phyloP scores from a whole-genome alignment of 352 stramenopile genomes.

The Globisporangium middletonii region DNA sequence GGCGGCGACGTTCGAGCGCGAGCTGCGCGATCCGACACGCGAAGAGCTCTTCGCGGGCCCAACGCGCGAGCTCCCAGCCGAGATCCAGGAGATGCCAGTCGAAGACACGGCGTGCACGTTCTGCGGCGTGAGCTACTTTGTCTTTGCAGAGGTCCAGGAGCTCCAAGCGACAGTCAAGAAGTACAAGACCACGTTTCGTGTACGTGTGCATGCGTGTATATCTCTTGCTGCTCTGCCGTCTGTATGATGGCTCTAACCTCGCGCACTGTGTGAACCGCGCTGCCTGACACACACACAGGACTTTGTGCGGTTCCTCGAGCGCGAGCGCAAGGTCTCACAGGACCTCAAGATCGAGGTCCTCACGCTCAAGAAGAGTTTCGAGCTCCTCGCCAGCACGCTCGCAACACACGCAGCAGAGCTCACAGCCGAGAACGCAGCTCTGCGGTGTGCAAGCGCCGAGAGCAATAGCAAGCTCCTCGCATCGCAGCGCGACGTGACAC shows the following conservation, averaged over 20 bases:
- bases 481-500: constrained; percentile 17
- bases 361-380: constrained; percentile 31
- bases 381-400: constrained; percentile 18
- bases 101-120: constrained; percentile 82
- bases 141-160: constrained; percentile 77
- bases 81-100: constrained; percentile 57
- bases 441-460: constrained; percentile 8
- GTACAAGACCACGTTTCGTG: constrained; percentile 67
- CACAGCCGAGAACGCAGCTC: constrained; percentile 16
- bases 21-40: constrained; percentile 12
- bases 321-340: constrained; percentile 35
- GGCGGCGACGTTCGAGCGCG: constrained; percentile 4
- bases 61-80: constrained; percentile 55
- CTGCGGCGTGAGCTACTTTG: constrained; percentile 83
- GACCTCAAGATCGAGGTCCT: constrained; percentile 33
- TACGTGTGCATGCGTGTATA: constrained; percentile 14
- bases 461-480: constrained; percentile 14
- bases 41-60: constrained; percentile 40
- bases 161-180: constrained; percentile 62
- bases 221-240: no score
- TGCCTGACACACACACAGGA: constrained; percentile 17
- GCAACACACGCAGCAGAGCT: constrained; percentile 14
- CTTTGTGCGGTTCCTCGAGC: constrained; percentile 66
- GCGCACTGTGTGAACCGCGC: neutral
- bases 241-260: no score